phyloP scores from a whole-genome alignment of 164 flowering plant genomes.

The Macadamia integrifolia region DNA sequence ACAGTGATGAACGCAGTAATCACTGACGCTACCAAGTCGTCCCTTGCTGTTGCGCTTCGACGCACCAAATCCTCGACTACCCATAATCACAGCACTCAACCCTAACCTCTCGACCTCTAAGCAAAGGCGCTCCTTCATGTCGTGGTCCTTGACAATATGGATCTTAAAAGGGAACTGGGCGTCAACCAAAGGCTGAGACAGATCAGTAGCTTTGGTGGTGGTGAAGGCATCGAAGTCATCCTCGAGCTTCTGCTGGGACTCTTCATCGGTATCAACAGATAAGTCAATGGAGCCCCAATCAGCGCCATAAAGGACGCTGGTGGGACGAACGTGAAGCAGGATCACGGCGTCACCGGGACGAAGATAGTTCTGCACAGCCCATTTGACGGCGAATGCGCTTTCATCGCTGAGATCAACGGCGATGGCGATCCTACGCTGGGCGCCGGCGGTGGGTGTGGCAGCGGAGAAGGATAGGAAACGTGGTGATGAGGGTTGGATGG shows the following conservation, averaged over 20 bases:
- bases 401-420: slow-evolving; percentile 85
- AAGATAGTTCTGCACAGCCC: slow-evolving; percentile 84
- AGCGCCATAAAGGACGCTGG: slow-evolving; percentile 72
- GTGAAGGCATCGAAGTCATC: slow-evolving; percentile 62
- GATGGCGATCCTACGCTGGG: slow-evolving; percentile 56
- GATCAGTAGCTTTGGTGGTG: slow-evolving; percentile 34
- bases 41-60: slow-evolving; percentile 33
- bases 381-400: slow-evolving; percentile 71
- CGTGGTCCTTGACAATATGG: slow-evolving; percentile 78
- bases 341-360: slow-evolving; percentile 73
- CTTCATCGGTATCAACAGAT: slow-evolving; percentile 26
- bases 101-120: slow-evolving; percentile 79
- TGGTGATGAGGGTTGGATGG: slow-evolving; percentile 42
- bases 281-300: slow-evolving; percentile 63
- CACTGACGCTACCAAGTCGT: slow-evolving; percentile 73
- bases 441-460: slow-evolving; percentile 24
- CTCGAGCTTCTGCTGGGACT: slow-evolving; percentile 48
- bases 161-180: slow-evolving; percentile 58
- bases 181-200: slow-evolving; percentile 54
- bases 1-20: slow-evolving; percentile 80
- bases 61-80: slow-evolving; percentile 75
- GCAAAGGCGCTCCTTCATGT: slow-evolving; percentile 77
- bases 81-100: slow-evolving; percentile 73
- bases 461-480: slow-evolving; percentile 22
- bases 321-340: slow-evolving; percentile 75